Evolutionary conservation across 2,329 filamentous ascomycete genomes (phyloP).

Genomic region (Neofusicoccum sp.): DNA sequence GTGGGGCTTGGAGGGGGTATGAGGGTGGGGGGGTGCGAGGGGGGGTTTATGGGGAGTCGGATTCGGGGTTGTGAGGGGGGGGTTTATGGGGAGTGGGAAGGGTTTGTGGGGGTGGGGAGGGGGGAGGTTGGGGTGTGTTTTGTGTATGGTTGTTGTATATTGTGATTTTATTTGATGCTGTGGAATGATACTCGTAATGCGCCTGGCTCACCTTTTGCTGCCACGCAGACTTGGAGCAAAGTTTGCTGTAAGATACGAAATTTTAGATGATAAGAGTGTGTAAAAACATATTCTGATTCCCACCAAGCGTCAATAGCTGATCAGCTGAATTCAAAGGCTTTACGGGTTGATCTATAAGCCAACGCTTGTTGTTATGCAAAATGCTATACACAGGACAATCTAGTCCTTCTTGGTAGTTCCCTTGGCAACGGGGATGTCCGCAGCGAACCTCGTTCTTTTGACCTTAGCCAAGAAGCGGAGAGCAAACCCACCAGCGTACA

Average conservation of each 20-base stretch:
- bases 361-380: not conserved
- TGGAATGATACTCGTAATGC: not conserved
- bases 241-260: too few species aligned
- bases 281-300: too few species aligned
- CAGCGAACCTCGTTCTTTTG: not conserved
- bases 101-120: not conserved
- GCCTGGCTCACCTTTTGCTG: not conserved
- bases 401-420: conserved; percentile 2
- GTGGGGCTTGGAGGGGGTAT: not conserved
- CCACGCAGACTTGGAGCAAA: too few species aligned
- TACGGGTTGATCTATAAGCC: not conserved
- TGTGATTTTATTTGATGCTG: too few species aligned
- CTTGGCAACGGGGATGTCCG: not conserved
- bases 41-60: not conserved
- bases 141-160: not conserved
- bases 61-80: conserved; percentile 1
- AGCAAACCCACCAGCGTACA: conserved; percentile 28
- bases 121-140: too few species aligned
- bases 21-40: not conserved
- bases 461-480: not conserved
- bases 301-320: too few species aligned
- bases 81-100: not conserved
- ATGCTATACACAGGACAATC: not conserved
- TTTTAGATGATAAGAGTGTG: too few species aligned
- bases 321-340: not conserved